A percentile compares a stretch with the other conserved stretches of the same genome.
These are phyloP conservation scores for Microbotryomycetes sp. DNA, from an alignment of 1,284 basidiomycete species.

Conservation along the genomic window DNA sequence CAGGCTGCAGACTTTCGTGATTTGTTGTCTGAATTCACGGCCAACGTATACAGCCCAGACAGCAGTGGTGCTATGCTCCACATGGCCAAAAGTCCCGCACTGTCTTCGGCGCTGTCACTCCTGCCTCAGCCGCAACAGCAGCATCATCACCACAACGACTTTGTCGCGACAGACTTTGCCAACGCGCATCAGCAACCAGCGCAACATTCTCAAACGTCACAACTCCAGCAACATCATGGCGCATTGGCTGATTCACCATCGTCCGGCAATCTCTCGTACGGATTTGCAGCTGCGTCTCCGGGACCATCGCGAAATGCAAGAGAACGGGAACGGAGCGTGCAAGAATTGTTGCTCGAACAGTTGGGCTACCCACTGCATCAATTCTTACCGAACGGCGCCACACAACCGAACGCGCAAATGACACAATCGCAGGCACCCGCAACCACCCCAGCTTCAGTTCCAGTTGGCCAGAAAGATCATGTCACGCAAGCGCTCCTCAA, in stretches of 20 bases:
- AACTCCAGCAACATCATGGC: not conserved
- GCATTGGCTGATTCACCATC: not conserved
- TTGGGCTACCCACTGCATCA: not conserved
- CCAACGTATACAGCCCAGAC: conserved; percentile 10
- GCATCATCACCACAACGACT: not conserved
- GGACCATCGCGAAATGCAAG: not conserved
- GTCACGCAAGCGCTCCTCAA: not conserved
- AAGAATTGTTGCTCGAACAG: not conserved
- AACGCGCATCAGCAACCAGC: not conserved
- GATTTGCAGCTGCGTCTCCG: not conserved
- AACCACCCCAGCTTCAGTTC: not conserved
- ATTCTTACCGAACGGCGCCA: not conserved
- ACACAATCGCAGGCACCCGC: not conserved
- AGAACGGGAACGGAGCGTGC: conserved; percentile 1
- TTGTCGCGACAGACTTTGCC: not conserved
- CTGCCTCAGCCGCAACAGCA: not conserved
- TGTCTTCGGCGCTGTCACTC: not conserved
- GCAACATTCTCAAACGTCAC: not conserved
- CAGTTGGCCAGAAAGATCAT: not conserved
- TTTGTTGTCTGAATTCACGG: conserved; percentile 29
- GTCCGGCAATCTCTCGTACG: not conserved
- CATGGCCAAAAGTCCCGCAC: not conserved
- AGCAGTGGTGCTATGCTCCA: not conserved
- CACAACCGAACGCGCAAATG: not conserved
- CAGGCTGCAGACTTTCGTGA: conserved; percentile 13